Base-by-base conservation (phyloP, 148 eudicot species). In the Rheum nobile region DNA sequence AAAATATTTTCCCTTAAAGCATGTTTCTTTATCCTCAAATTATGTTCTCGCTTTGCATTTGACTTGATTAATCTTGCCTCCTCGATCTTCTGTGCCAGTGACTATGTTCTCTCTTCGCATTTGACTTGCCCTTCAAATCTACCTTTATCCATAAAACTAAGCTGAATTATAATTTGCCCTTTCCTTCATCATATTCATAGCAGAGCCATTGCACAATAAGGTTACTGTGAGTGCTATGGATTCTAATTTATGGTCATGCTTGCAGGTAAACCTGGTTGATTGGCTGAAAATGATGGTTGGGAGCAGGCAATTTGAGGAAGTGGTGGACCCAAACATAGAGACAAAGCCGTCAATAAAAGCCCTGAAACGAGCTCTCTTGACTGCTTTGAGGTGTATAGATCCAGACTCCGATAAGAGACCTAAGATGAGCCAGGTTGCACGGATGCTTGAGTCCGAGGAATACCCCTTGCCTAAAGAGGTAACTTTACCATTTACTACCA, bases 211-310 rank as follows among this genome's bases (percentile, higher is more conserved):
- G 37, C 37, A 35, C 37, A 35, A 35, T 4, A 35, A 35, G 2
- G 43, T 41, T 41, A 41, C 10, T 41, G 11, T 24, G 16, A 22
- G 39, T 16, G 31, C 8, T 17, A 34, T 65, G 8, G 38, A 22
- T 34, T 14, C 41, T 31, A 31, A 71, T 41, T 39, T 39, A 11
- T 8, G 5, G 72, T 39, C 3, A 22, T 29, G 52, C 24, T 42
- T 77, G 80, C 83, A 86, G 92, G 90, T 88, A 44, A 88, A 88
- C 77, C 80, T 88, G 87, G 90, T 88, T 37, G 92, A 88, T 77
- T 88, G 92, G 92, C 81, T 88, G 57, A 88, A 88, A 80, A 86
- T 85, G 87, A 88, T 88, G 92, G 92, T 88, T 32, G 92, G 90
- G 78, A 86, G 83, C 80, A 79, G 92, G 77, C 85, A 88, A n/a